Evolutionary conservation across 2,329 filamentous ascomycete genomes (phyloP), one percentile per base, ranked within the genome.

Genomic region (Fusarium pininemorale): DNA sequence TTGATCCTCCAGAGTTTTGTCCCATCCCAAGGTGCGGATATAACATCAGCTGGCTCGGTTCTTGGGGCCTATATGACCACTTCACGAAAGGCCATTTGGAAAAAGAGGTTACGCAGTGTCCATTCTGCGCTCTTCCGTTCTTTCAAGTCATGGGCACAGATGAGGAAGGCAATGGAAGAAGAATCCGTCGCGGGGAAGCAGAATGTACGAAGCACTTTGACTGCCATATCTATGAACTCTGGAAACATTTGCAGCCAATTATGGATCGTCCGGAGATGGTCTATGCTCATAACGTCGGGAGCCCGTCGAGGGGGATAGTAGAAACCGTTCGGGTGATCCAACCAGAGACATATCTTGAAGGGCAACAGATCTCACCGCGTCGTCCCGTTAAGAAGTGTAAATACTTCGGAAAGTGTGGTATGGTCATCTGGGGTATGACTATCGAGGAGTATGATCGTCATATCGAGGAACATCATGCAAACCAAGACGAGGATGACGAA

Each of bases 181-280:
- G 28, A 12, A 14, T n/a, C 7, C 11, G 18, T 5, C 30, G 45
- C 6, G 47, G 61, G 6, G 16, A 30, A 1, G 28, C 61, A 1
- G 70, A 75, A 8, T 69, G 73, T n/a, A 60, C 68, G 47, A 61
- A 65, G 47, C 76, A 78, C 47, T 38, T 76, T 22, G 76, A 78
- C 32, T 78, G 75, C 7, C 76, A 78, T 48, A 32, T 73, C 41
- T 66, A 76, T 16, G 6, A 47, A 2, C 76, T 78, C 12, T 78
- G 76, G 76, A 63, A 65, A 26, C 12, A n/a, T 3, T 8, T 75
- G 20, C 30, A 47, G n/a, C 62, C 64, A 2, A n/a, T 28, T 6
- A 16, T 14, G 15, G 14, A 24, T 3, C 26, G 26, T 44, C 38
- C 20, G 20, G 10, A 30, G n/a, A 42, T 30, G 37, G 28, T 42